Evolutionary conservation across 768 basidiomycete species (phyloP), one percentile per base, ranked within the genome.

Genomic region (Termitomyces sp.): DNA sequence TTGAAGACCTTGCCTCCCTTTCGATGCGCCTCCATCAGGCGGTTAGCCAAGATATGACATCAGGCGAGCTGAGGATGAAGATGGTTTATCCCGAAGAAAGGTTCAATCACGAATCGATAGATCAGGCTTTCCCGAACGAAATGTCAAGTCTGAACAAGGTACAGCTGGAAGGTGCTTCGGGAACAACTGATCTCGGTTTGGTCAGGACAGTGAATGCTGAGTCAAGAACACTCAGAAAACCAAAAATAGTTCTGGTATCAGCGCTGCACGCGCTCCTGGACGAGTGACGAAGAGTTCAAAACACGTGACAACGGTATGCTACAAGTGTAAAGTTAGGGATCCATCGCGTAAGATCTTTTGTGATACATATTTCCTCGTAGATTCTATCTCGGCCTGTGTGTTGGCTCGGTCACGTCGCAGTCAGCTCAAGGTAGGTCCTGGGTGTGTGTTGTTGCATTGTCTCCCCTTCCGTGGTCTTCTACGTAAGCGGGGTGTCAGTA

Each of bases 61-160:
- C 56, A 9, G 32, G 56, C 22, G 61, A 63, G 14, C 13, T 63
- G 46, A 52, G 39, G 42, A 14, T 53, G 14, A 48, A 32, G 13
- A 24, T 58, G 16, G 10, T 63, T 10, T 53, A 47, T 16, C 59
- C 59, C 2, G 51, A 56, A 27, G 48, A 53, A 39, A 52, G 4
- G 27, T 63, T 55, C 50, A 29, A 57, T 20, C 27, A 22, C 27
- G 53, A 44, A 20, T 31, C 22, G 39, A 58, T 63, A 52, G 59
- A 63, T 16, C 59, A 63, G n/a, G 59, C 61, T 0, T 63, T 62
- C 27, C 61, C 55, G n/a, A 49, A 58, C 34, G 60, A 61, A 12
- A 47, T 27, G 18, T 41, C 24, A 13, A 52, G 44, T 13, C 12
- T 31, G 10, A 22, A 27, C 7, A 26, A 56, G 26, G n/a, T 32